phyloP scores from a whole-genome alignment of 1,284 basidiomycete genomes.

The Sporisorium exsertum region DNA sequence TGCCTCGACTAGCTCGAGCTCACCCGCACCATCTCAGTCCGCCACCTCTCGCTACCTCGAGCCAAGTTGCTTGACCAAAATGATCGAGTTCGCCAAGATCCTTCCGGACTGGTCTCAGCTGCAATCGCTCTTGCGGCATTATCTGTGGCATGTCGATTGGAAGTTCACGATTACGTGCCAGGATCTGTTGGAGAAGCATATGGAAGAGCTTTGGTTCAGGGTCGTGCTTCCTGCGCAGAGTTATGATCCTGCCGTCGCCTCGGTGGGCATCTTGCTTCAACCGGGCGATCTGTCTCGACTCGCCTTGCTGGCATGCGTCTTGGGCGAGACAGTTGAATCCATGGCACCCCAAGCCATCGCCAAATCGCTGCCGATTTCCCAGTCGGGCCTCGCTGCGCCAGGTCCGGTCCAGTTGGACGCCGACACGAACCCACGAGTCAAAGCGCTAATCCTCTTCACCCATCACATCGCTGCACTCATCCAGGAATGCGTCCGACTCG shows the following conservation, averaged over 20 bases:
- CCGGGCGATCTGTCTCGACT: conserved; percentile 40
- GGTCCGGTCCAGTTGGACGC: conserved; percentile 16
- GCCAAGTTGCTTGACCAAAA: conserved; percentile 16
- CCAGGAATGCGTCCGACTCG: conserved; percentile 44
- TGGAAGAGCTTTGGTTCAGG: conserved; percentile 33
- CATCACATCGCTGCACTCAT: conserved; percentile 40
- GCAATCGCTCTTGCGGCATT: conserved; percentile 24
- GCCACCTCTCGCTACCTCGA: conserved; percentile 22
- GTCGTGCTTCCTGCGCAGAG: conserved; percentile 30
- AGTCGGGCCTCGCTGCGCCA: not conserved
- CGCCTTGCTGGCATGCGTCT: conserved; percentile 33
- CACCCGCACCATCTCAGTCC: conserved; percentile 1
- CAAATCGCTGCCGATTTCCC: conserved; percentile 15
- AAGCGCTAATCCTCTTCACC: conserved; percentile 23
- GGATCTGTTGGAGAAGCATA: conserved; percentile 28
- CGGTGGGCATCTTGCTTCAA: conserved; percentile 10
- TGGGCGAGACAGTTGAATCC: conserved; percentile 43
- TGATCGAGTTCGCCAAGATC: conserved; percentile 31
- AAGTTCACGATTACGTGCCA: conserved; percentile 48
- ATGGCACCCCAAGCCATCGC: conserved; percentile 28
- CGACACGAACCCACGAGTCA: conserved; percentile 27
- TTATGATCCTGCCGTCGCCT: not conserved
- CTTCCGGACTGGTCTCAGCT: conserved; percentile 37
- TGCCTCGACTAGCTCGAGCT: conserved; percentile 5
- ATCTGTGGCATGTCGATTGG: conserved; percentile 52